phyloP scores from a whole-genome alignment of 352 stramenopile genomes.

The Halophytophthora batemanensis region DNA sequence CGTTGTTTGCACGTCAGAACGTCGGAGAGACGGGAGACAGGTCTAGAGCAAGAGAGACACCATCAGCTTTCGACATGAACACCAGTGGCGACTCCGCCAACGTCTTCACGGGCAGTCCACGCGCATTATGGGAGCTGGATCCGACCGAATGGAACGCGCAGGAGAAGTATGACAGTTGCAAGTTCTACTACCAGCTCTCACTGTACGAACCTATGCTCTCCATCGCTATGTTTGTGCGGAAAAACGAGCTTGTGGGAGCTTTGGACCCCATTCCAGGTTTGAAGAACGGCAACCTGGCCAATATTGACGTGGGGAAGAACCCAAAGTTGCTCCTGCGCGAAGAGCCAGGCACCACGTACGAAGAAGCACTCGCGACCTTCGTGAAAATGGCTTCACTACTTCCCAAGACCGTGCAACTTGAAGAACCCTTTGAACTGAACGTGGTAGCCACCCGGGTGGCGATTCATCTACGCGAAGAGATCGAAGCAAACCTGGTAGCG shows the following conservation, averaged over 20 bases:
- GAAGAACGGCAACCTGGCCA: conserved; percentile 64
- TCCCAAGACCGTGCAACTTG: conserved; percentile 49
- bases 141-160: conserved; percentile 52
- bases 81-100: conserved; percentile 52
- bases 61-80: conserved; percentile 27
- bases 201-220: conserved; percentile 56
- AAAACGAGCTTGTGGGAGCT: conserved; percentile 87
- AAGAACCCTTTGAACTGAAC: conserved; percentile 58
- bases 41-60: conserved; percentile 6
- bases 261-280: conserved; percentile 75
- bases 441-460: conserved; percentile 50
- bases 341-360: conserved; percentile 45
- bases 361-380: conserved; percentile 50
- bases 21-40: conserved; percentile 4
- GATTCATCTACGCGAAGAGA: conserved; percentile 68
- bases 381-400: conserved; percentile 60
- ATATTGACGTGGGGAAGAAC: conserved; percentile 65
- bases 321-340: conserved; percentile 49
- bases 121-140: conserved; percentile 63
- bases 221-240: conserved; percentile 63
- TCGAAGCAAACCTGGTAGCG: conserved; percentile 61
- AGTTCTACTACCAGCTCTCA: conserved; percentile 67
- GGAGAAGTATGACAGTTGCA: conserved; percentile 49
- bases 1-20: conserved; percentile 70
- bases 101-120: conserved; percentile 71